Percentiles rank a stretch among this genome's conserved stretches.
These are phyloP conservation scores for Paspalum vaginatum DNA, from an alignment of 176 grass and related monocot species.

Conservation along the genomic window DNA sequence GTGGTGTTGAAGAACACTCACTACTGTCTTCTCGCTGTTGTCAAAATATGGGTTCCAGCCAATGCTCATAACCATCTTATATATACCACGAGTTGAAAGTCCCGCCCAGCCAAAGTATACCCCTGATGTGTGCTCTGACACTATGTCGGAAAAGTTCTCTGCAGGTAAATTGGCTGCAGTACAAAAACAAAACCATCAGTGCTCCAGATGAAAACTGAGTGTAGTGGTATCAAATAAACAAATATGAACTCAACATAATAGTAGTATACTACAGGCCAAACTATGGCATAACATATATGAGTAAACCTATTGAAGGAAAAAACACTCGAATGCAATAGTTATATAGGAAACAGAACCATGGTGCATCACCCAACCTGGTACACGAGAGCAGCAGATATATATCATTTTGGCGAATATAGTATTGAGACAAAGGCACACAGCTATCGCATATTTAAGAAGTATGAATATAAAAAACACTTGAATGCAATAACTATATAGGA, in stretches of 20 bases:
- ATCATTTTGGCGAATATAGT: slow-evolving; percentile 5
- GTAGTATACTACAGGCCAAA: background rate
- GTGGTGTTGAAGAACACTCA: slow-evolving; percentile 42
- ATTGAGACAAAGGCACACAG: background rate
- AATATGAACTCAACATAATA: slow-evolving; percentile 12
- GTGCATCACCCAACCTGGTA: background rate
- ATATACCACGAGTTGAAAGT: slow-evolving; percentile 68
- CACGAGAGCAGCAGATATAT: background rate
- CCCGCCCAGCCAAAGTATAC: slow-evolving; percentile 96
- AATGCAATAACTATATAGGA: background rate
- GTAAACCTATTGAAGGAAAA: background rate
- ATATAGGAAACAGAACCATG: slow-evolving; percentile 18
- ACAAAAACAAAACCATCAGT: slow-evolving; percentile 37
- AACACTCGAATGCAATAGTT: background rate
- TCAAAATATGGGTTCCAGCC: slow-evolving; percentile 99
- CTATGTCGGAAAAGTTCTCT: slow-evolving; percentile 75
- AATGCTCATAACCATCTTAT: slow-evolving; percentile 98
- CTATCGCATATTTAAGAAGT: background rate
- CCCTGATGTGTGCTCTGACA: slow-evolving; percentile 86
- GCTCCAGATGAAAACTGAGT: slow-evolving; percentile 9
- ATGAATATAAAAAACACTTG: background rate
- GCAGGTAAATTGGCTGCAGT: slow-evolving; percentile 81
- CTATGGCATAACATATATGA: background rate
- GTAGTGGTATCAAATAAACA: background rate
- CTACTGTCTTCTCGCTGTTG: slow-evolving; percentile 89